Evolutionary conservation across 257 asterid genomes (phyloP).

Genomic region (Salvia miltiorrhiza): DNA sequence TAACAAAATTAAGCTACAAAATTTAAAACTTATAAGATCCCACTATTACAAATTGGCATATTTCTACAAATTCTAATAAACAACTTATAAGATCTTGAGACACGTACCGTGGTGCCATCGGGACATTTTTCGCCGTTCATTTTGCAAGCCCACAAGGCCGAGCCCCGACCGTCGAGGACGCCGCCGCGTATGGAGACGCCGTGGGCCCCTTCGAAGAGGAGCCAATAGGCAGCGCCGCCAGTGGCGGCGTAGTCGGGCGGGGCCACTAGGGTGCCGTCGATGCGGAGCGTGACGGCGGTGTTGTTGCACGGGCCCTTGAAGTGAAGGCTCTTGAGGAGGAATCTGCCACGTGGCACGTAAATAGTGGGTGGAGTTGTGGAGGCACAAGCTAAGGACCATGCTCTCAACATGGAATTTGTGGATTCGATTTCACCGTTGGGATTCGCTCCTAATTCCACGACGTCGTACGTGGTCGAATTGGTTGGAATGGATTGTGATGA

Average conservation of each 20-base stretch:
- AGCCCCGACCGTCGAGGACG: constrained; percentile 53
- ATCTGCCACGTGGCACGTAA: constrained; percentile 50
- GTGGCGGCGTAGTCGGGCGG: constrained; percentile 41
- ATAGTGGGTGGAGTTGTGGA: constrained; percentile 38
- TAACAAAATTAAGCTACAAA: too few relatives aligned
- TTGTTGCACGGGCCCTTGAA: constrained; percentile 52
- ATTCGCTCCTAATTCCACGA: constrained; percentile 43
- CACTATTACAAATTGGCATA: too few relatives aligned
- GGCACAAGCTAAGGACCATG: constrained; percentile 61
- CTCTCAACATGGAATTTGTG: constrained; percentile 31
- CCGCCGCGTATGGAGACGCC: constrained; percentile 55
- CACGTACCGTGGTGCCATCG: constrained; percentile 53
- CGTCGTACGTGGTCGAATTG: constrained; percentile 32
- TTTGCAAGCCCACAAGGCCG: constrained; percentile 62
- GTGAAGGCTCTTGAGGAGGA: constrained; percentile 23
- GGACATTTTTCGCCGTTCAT: constrained; percentile 42
- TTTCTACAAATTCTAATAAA: too few relatives aligned
- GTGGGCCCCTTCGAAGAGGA: constrained; percentile 36
- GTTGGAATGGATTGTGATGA: too few relatives aligned
- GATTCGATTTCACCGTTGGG: constrained; percentile 47
- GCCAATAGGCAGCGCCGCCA: constrained; percentile 37
- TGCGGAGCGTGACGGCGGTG: constrained; percentile 26
- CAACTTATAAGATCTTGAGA: too few relatives aligned
- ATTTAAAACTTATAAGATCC: too few relatives aligned
- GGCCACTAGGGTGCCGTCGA: constrained; percentile 52